Evolutionary conservation across 2,329 filamentous ascomycete genomes (phyloP).

Genomic region (Claviceps fusiformis): DNA sequence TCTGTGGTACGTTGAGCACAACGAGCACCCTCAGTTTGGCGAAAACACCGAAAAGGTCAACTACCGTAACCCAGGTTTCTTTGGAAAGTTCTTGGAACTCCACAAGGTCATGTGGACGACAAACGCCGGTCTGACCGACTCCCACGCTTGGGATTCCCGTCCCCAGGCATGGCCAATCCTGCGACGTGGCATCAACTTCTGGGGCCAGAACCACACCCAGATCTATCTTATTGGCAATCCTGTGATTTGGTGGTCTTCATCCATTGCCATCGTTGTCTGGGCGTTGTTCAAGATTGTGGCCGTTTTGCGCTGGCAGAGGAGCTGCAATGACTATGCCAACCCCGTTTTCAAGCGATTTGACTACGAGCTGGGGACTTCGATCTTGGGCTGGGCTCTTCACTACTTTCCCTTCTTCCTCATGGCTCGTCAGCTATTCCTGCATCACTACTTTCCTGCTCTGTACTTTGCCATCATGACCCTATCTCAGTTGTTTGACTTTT

Average conservation of each 20-base stretch:
- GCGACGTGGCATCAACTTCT: slow-evolving; percentile 95
- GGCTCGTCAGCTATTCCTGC: slow-evolving; percentile 93
- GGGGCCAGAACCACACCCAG: slow-evolving; percentile 86
- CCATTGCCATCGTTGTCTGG: slow-evolving; percentile 63
- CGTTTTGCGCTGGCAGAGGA: slow-evolving; percentile 86
- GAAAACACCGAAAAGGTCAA: slow-evolving; percentile 82
- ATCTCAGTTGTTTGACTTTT: slow-evolving; percentile 80
- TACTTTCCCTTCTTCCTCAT: slow-evolving; percentile 99
- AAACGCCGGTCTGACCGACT: slow-evolving; percentile 90
- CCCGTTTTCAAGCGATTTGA: slow-evolving; percentile 89
- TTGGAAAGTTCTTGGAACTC: slow-evolving; percentile 95
- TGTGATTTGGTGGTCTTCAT: slow-evolving; percentile 86
- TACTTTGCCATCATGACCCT: slow-evolving; percentile 88
- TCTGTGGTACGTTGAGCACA: slow-evolving; percentile 90
- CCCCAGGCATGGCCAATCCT: slow-evolving; percentile 88
- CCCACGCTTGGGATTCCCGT: slow-evolving; percentile 94
- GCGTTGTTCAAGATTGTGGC: slow-evolving; percentile 75
- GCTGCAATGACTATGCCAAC: slow-evolving; percentile 72
- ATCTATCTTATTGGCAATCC: slow-evolving; percentile 96
- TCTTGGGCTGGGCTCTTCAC: slow-evolving; percentile 92
- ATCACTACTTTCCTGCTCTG: slow-evolving; percentile 95
- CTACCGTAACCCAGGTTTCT: slow-evolving; percentile 86
- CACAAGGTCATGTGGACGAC: slow-evolving; percentile 99
- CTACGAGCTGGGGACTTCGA: slow-evolving; percentile 82
- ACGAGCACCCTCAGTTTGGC: slow-evolving; percentile 67